These are phyloP conservation scores for Sherardia arvensis DNA, from an alignment of 257 asterid genomes.

Conservation along the genomic window DNA sequence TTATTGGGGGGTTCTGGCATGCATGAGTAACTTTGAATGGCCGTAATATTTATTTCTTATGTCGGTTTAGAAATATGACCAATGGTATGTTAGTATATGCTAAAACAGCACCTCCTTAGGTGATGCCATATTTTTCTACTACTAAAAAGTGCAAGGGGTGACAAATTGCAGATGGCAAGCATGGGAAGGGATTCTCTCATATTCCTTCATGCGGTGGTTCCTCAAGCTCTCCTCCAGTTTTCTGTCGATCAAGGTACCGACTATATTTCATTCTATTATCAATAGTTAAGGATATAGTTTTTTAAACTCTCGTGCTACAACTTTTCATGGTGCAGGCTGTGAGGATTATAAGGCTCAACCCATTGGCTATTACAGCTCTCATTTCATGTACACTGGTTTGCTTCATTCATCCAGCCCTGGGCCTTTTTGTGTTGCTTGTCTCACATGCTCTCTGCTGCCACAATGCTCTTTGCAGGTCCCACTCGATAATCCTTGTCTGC, in stretches of 20 bases:
- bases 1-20: too few species aligned
- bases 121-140: neutral
- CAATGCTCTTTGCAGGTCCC: constrained; percentile 68
- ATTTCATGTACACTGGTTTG: constrained; percentile 59
- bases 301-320: neutral
- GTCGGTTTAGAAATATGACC: too few species aligned
- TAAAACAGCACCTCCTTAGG: too few species aligned
- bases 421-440: constrained; percentile 62
- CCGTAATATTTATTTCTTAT: too few species aligned
- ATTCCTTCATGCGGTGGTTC: constrained; percentile 35
- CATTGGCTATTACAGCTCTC: constrained; percentile 47
- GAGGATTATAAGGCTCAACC: constrained; percentile 50
- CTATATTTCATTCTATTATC: constrained; percentile 1
- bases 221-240: constrained; percentile 36
- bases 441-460: constrained; percentile 73
- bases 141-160: constrained; percentile 15
- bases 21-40: too few species aligned
- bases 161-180: constrained; percentile 56
- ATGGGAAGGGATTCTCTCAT: constrained; percentile 45
- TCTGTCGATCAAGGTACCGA: constrained; percentile 60
- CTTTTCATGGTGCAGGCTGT: constrained; percentile 44
- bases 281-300: neutral
- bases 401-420: constrained; percentile 86
- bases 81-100: too few species aligned
- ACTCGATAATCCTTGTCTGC: neutral